Base-by-base conservation (phyloP, 2,329 filamentous ascomycete genomes). In the Penicillium sp. region DNA sequence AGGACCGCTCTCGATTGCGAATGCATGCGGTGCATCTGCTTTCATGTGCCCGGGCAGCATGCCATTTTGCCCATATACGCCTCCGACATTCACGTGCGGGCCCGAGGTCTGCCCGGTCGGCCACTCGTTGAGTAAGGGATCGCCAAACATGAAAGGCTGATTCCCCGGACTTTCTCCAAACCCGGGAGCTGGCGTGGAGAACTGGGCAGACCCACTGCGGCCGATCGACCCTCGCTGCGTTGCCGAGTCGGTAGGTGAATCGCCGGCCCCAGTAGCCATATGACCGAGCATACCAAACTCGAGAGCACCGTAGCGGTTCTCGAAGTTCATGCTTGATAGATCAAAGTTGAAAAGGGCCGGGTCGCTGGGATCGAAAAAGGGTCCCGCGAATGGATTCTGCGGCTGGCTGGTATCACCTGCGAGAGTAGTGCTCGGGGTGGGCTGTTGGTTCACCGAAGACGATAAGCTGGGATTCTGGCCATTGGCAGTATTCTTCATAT, bases 231-330 rank as follows among this genome's bases (percentile, higher is more conserved):
- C 74, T 55, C 74, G 69, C 39, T 75, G 72, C n/a, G 72, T 76
- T 44, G 68, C 68, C 18, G 70, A 74, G 49, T 94, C 89, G 48
- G 84, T 84, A 5, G 87, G 83, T 6, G 87, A 89, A 62, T 94
- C 89, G n/a, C 85, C 88, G 13, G 89, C 88, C 13, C 89, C 89
- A n/a, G 89, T 90, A 53, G 90, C 90, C 89, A 99, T 95, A 69
- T 97, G 92, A 25, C 90, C 91, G 0, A 99, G 82, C 83, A 97
- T 96, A 48, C 91, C 89, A 69, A 97, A 96, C 71, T 97, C 94
- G 70, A 96, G 81, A 16, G 92, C 92, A 54, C 92, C 92, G 67
- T 97, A 99, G 58, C 95, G 90, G 68, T 94, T 97, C 50, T 91
- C 92, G 70, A 97, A 99, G 69, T 94, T 94, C 69, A 96, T 82